phyloP scores from a whole-genome alignment of 192 early-diverging fungal species.

The Bifiguratus adelaidae region DNA sequence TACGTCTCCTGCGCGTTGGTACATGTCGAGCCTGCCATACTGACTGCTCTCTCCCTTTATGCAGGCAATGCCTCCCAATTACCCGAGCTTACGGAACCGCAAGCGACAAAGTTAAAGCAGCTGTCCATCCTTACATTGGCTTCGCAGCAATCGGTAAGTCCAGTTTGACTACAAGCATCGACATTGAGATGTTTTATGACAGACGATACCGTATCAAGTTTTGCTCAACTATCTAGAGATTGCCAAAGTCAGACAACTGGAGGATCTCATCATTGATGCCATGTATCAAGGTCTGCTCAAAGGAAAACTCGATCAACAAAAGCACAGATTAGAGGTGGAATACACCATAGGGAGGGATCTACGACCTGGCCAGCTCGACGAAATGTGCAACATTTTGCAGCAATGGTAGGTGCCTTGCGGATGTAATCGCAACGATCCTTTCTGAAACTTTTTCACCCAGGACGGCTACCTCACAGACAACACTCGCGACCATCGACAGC shows the following conservation, averaged over 20 bases:
- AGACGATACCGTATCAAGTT: constrained; percentile 61
- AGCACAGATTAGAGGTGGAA: constrained; percentile 60
- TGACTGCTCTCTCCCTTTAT: not conserved
- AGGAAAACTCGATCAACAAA: constrained; percentile 77
- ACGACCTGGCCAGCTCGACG: constrained; percentile 45
- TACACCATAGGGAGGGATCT: constrained; percentile 80
- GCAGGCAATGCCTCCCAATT: constrained; percentile 33
- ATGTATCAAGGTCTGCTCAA: constrained; percentile 70
- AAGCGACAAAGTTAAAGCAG: constrained; percentile 51
- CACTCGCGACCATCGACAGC: not conserved
- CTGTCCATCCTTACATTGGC: constrained; percentile 74
- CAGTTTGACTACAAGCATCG: constrained; percentile 1
- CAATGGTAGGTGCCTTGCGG: constrained; percentile 38
- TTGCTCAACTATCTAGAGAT: constrained; percentile 61
- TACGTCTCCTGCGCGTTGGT: constrained; percentile 10
- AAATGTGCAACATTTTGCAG: constrained; percentile 38
- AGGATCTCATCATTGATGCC: constrained; percentile 82
- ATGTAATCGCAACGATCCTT: not conserved
- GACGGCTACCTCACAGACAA: not conserved
- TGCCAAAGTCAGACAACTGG: constrained; percentile 68
- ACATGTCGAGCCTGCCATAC: not conserved
- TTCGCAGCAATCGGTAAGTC: constrained; percentile 38
- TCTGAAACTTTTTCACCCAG: not conserved
- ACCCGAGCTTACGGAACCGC: constrained; percentile 29
- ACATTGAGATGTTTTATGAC: not conserved